Conservation (phyloP, 139 green algal genomes). For the Chlorella sp. region DNA sequence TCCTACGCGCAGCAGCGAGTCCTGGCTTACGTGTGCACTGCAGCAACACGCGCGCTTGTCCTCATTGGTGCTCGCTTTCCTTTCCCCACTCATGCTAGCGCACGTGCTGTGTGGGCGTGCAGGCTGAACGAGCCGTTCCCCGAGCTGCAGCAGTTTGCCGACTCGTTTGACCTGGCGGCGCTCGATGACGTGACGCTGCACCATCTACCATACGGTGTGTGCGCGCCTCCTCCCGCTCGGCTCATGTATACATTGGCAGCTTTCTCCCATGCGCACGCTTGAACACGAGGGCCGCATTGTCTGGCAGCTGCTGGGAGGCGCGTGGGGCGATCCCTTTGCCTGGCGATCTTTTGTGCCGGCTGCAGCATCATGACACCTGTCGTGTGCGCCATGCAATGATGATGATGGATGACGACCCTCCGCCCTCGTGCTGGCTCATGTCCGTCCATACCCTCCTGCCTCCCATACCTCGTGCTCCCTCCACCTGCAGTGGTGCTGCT, state of each 20-base stretch:
- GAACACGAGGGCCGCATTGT: too few relatives aligned
- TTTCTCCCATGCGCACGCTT: too few relatives aligned
- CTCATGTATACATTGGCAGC: too few relatives aligned
- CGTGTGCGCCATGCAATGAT: background rate
- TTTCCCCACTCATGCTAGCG: too few relatives aligned
- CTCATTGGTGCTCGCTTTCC: too few relatives aligned
- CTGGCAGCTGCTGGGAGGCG: background rate
- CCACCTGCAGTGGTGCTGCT: slow-evolving; percentile 57
- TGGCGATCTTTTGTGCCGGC: background rate
- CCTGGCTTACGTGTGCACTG: too few relatives aligned
- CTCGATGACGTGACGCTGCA: slow-evolving; percentile 74
- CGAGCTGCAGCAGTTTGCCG: slow-evolving; percentile 56
- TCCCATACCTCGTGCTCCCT: background rate
- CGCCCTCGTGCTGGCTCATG: background rate
- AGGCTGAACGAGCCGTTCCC: slow-evolving; percentile 81
- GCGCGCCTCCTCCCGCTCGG: too few relatives aligned
- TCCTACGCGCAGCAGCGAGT: too few relatives aligned
- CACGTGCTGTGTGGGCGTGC: too few relatives aligned
- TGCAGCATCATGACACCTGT: background rate
- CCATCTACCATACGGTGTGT: slow-evolving; percentile 86
- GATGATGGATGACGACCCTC: background rate
- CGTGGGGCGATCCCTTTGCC: background rate
- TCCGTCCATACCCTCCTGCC: background rate
- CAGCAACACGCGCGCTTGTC: too few relatives aligned
- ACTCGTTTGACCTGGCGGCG: slow-evolving; percentile 52